phyloP scores from a whole-genome alignment of 2,329 filamentous ascomycete genomes.

The Leptographium radiaticola region DNA sequence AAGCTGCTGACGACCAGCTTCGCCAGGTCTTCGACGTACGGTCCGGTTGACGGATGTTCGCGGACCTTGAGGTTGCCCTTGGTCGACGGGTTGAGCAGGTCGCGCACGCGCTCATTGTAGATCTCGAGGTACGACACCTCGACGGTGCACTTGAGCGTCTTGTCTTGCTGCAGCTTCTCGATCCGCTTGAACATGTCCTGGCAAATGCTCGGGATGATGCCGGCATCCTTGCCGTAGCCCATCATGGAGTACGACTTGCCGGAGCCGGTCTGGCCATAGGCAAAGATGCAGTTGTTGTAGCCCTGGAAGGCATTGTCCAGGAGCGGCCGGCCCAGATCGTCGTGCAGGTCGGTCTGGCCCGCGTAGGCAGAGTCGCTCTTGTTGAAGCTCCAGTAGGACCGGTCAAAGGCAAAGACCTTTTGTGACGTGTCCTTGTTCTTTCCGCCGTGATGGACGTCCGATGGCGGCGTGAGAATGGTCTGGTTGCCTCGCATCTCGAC shows the following conservation, averaged over 20 bases:
- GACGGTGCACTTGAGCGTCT: slow-evolving; percentile 91
- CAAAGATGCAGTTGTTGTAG: slow-evolving; percentile 98
- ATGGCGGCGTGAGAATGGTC: slow-evolving; percentile 69
- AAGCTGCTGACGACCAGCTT: slow-evolving; percentile 91
- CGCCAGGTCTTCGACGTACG: slow-evolving; percentile 92
- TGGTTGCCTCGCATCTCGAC: slow-evolving; percentile 92
- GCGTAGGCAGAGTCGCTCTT: slow-evolving; percentile 73
- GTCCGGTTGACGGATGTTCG: slow-evolving; percentile 86
- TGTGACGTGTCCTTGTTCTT: slow-evolving; percentile 58
- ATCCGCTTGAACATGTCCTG: slow-evolving; percentile 94
- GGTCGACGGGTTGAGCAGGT: slow-evolving; percentile 72
- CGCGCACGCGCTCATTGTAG: slow-evolving; percentile 97
- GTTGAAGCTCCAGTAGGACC: slow-evolving; percentile 95
- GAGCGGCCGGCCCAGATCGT: slow-evolving; percentile 88
- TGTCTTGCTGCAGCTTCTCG: slow-evolving; percentile 60
- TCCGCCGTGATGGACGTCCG: slow-evolving; percentile 39
- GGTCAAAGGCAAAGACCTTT: slow-evolving; percentile 91
- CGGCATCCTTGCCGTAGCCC: slow-evolving; percentile 63
- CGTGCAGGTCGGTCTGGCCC: slow-evolving; percentile 85
- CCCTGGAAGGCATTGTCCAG: slow-evolving; percentile 98
- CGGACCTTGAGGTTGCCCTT: slow-evolving; percentile 71
- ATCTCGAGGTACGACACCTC: slow-evolving; percentile 98
- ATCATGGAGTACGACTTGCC: slow-evolving; percentile 86
- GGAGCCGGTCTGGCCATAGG: slow-evolving; percentile 93
- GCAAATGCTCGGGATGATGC: slow-evolving; percentile 88